Conservation (phyloP, 2,329 filamentous ascomycete genomes). For the Xylariaceae sp. region DNA sequence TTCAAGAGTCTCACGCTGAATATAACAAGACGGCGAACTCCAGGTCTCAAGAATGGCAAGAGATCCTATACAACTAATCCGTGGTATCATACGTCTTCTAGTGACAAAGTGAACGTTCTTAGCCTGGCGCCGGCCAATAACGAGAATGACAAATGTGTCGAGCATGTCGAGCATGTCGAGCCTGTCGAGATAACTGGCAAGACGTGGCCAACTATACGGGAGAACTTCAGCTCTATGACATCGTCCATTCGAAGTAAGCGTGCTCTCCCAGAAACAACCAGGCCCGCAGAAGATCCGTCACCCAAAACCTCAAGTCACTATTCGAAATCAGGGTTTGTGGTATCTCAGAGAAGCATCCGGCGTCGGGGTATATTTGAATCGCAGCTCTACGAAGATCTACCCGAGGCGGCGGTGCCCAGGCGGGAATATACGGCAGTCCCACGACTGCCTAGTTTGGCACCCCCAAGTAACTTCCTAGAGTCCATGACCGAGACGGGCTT, state of each 20-base stretch:
- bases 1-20: constrained; percentile 14
- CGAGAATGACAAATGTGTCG: too few species aligned
- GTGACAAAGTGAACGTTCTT: constrained; percentile 6
- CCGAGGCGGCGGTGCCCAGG: constrained; percentile 4
- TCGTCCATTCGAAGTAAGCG: constrained; percentile 20
- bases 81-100: constrained; percentile 2
- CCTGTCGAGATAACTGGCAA: constrained; percentile 5
- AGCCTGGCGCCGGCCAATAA: not conserved
- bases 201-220: constrained; percentile 20
- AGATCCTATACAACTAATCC: not conserved
- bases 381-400: not conserved
- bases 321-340: not conserved
- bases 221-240: constrained; percentile 24
- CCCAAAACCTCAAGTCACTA: constrained; percentile 1
- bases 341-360: constrained; percentile 3
- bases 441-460: constrained; percentile 22
- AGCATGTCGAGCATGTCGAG: not conserved
- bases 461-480: constrained; percentile 14
- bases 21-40: constrained; percentile 1
- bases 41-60: not conserved
- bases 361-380: constrained; percentile 9
- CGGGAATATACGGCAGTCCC: constrained; percentile 16
- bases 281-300: not conserved
- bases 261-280: constrained; percentile 12
- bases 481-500: constrained; percentile 14